These are phyloP conservation scores for Heterobasidion parviporum DNA, from an alignment of 1,284 basidiomycete genomes.

Conservation along the genomic window DNA sequence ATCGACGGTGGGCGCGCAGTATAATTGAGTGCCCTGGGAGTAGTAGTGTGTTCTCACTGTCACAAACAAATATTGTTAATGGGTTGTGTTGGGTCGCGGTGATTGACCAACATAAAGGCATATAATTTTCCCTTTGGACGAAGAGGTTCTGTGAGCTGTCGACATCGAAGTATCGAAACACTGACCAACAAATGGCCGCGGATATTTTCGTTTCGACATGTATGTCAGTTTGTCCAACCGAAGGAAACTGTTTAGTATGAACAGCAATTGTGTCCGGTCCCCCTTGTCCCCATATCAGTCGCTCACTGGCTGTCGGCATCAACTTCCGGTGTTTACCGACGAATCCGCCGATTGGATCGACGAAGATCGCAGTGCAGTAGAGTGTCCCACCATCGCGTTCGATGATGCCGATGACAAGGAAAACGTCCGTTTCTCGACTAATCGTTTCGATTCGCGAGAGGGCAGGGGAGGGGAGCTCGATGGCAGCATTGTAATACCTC, in stretches of 20 bases:
- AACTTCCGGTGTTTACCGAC: conserved; percentile 68
- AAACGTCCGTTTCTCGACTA: conserved; percentile 41
- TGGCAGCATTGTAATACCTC: conserved; percentile 46
- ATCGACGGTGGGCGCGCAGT: conserved; percentile 69
- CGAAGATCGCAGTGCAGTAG: conserved; percentile 64
- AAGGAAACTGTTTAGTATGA: conserved; percentile 17
- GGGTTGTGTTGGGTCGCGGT: conserved; percentile 1
- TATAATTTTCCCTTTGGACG: conserved; percentile 59
- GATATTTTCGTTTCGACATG: conserved; percentile 40
- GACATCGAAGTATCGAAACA: not conserved
- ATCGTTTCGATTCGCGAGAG: conserved; percentile 42
- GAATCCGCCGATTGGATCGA: conserved; percentile 49
- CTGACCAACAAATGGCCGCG: conserved; percentile 60
- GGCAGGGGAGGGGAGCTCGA: conserved; percentile 47
- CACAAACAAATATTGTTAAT: too few species aligned
- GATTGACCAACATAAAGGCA: conserved; percentile 51
- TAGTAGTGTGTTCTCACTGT: conserved; percentile 57
- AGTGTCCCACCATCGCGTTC: conserved; percentile 60
- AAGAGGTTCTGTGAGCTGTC: not conserved
- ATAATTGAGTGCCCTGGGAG: conserved; percentile 52
- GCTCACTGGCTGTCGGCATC: conserved; percentile 61
- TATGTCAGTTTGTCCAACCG: conserved; percentile 7
- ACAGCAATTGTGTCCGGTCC: conserved; percentile 26
- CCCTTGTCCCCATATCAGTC: conserved; percentile 64
- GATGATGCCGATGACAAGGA: conserved; percentile 62